Percentiles rank a stretch among this genome's conserved stretches.
Conservation (phyloP, 2,329 filamentous ascomycete species). For the Colletotrichum sp. region DNA sequence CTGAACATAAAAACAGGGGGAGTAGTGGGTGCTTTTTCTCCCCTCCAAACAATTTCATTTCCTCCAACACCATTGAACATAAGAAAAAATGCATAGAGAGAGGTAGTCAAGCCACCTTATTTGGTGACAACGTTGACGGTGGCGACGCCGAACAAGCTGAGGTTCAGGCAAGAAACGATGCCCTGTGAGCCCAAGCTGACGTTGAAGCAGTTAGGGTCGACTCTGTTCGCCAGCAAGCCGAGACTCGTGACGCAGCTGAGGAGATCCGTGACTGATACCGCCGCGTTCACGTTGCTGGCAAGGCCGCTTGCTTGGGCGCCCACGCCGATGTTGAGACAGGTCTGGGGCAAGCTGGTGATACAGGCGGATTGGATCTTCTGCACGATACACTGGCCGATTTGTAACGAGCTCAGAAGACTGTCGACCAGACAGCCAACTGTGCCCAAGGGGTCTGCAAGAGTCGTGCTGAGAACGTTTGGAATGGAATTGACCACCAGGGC, state of each 20-base stretch:
- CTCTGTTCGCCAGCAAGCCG: background rate
- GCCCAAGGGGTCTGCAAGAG: background rate
- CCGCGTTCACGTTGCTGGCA: background rate
- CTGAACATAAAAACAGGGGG: background rate
- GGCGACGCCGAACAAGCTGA: conserved; percentile 11
- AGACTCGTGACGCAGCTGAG: background rate
- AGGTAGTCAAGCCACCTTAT: background rate
- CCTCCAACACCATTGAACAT: background rate
- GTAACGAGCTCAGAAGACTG: too few species aligned
- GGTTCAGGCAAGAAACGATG: conserved; percentile 3
- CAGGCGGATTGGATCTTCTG: background rate
- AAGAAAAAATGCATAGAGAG: background rate
- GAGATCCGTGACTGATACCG: background rate
- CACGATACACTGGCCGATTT: background rate
- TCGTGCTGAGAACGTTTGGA: background rate
- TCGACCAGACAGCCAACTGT: background rate
- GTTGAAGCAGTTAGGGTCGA: conserved; percentile 3
- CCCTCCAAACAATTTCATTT: background rate
- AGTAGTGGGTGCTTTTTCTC: background rate
- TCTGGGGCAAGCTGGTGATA: background rate
- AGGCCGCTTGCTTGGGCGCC: background rate
- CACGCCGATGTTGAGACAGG: conserved; percentile 2
- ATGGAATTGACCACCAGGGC: background rate
- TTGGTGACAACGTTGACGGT: background rate
- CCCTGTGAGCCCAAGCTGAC: background rate